Conservation (phyloP, 768 basidiomycete genomes). For the Lactarius tabidus region DNA sequence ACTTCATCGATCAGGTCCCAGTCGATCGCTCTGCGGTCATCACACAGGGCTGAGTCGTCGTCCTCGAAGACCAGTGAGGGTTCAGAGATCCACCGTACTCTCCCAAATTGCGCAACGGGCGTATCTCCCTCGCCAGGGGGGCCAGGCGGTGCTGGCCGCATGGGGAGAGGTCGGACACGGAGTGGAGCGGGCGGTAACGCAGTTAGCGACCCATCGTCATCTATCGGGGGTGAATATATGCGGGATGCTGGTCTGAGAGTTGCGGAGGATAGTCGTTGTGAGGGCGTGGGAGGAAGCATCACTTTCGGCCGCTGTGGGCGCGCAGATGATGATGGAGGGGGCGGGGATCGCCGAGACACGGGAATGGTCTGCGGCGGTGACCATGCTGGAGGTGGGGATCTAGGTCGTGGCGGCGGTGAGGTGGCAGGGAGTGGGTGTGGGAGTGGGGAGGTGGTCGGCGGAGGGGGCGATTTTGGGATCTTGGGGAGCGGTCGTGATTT, state of each 20-base stretch:
- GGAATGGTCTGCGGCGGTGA: slow-evolving; percentile 9
- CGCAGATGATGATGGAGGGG: neutral
- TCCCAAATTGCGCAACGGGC: slow-evolving; percentile 10
- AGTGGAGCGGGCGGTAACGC: neutral
- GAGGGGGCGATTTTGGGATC: slow-evolving; percentile 4
- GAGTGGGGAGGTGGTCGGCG: neutral
- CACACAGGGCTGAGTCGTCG: slow-evolving; percentile 1
- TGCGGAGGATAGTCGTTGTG: neutral
- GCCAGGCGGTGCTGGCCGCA: slow-evolving; percentile 19
- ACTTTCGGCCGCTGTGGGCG: slow-evolving; percentile 10
- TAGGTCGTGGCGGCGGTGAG: neutral
- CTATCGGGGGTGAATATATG: neutral
- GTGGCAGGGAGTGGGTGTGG: no score
- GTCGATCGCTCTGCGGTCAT: slow-evolving; percentile 22
- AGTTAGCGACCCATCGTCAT: neutral
- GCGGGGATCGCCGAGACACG: neutral
- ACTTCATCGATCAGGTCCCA: slow-evolving; percentile 27
- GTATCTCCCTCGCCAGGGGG: slow-evolving; percentile 23
- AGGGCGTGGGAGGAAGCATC: neutral
- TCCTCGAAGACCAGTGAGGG: neutral
- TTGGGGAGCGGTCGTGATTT: slow-evolving; percentile 24
- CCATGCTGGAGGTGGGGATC: slow-evolving; percentile 22
- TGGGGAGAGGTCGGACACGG: slow-evolving; percentile 15
- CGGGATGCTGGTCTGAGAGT: neutral
- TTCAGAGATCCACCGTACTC: slow-evolving; percentile 9